phyloP scores from a whole-genome alignment of 768 basidiomycete genomes.

The Russula olivacea region DNA sequence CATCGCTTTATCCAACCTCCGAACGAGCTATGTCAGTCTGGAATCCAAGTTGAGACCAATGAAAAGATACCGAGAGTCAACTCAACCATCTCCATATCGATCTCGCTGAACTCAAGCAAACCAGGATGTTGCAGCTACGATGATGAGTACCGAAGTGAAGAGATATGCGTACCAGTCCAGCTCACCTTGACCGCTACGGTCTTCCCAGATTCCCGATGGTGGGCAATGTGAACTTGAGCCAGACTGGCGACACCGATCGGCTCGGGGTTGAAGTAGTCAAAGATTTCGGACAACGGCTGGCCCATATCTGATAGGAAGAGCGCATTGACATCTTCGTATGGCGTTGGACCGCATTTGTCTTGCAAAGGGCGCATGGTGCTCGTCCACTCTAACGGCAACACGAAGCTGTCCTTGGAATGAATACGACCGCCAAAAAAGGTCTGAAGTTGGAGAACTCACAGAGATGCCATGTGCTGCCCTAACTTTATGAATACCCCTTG shows the following conservation, averaged over 20 bases:
- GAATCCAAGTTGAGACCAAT: not conserved
- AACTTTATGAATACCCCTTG: constrained; percentile 80
- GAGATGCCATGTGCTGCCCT: constrained; percentile 82
- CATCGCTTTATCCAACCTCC: constrained; percentile 80
- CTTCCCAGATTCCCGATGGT: constrained; percentile 61
- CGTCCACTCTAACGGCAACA: constrained; percentile 63
- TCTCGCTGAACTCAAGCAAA: constrained; percentile 82
- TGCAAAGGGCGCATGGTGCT: constrained; percentile 59
- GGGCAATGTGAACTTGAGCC: constrained; percentile 91
- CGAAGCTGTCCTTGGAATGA: constrained; percentile 33
- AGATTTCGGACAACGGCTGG: constrained; percentile 60
- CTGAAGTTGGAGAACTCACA: constrained; percentile 34
- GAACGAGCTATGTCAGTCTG: constrained; percentile 7
- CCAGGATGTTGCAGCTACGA: constrained; percentile 83
- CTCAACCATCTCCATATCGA: constrained; percentile 86
- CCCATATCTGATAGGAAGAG: constrained; percentile 82
- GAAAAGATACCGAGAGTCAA: constrained; percentile 52
- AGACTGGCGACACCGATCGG: constrained; percentile 95
- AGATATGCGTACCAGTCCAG: not conserved
- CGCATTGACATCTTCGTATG: constrained; percentile 65
- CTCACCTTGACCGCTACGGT: constrained; percentile 81
- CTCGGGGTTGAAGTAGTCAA: constrained; percentile 75
- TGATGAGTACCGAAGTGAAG: constrained; percentile 11
- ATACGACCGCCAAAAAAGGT: constrained; percentile 26
- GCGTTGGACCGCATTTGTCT: constrained; percentile 90